phyloP scores from a whole-genome alignment of 345 rosid species.

The Geranium rotundifolium region DNA sequence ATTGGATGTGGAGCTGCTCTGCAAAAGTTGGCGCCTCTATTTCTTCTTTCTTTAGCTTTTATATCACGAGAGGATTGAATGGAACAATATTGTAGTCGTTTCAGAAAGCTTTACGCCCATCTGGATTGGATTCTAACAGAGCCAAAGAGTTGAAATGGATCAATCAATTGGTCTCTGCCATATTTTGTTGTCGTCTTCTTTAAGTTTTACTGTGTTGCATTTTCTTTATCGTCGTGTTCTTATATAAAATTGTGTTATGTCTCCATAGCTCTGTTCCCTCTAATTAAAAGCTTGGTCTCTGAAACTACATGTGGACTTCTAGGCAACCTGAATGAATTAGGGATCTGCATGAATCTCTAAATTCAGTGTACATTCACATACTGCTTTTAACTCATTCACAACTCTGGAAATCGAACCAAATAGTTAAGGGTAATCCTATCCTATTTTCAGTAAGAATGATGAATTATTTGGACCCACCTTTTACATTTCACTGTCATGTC shows the following conservation, averaged over 20 bases:
- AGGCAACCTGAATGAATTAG: too few species aligned
- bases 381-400: too few species aligned
- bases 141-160: slow-evolving; percentile 7
- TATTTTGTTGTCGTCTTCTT: neutral
- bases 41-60: slow-evolving; percentile 9
- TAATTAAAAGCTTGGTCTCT: too few species aligned
- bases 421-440: too few species aligned
- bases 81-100: slow-evolving; percentile 11
- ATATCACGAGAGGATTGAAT: slow-evolving; percentile 18
- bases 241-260: neutral
- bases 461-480: too few species aligned
- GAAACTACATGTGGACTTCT: too few species aligned
- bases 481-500: too few species aligned
- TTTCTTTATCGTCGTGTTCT: slow-evolving; percentile 11
- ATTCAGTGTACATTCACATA: too few species aligned
- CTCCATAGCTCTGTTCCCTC: too few species aligned
- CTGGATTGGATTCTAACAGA: slow-evolving; percentile 6
- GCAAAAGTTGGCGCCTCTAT: slow-evolving; percentile 8
- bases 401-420: too few species aligned
- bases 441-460: too few species aligned
- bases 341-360: too few species aligned
- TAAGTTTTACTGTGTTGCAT: neutral
- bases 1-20: slow-evolving; percentile 10
- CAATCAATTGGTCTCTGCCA: slow-evolving; percentile 10
- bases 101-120: slow-evolving; percentile 6